Conservation (phyloP, 768 basidiomycete species). For the Lepiota brunneoincarnata region DNA sequence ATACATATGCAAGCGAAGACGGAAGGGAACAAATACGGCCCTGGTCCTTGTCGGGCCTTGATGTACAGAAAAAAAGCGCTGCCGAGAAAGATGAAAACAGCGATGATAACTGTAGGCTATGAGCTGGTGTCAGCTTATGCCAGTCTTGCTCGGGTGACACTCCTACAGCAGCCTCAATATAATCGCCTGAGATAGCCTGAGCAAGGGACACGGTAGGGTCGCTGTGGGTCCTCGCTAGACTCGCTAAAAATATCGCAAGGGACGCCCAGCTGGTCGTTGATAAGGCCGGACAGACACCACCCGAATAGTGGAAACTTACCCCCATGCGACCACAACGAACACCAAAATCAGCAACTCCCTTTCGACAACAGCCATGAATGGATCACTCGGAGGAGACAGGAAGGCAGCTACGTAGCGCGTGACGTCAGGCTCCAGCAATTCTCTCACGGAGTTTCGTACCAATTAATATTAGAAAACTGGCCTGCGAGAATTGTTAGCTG, state of each 20-base stretch:
- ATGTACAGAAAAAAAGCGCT: constrained; percentile 55
- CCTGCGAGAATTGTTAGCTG: constrained; percentile 31
- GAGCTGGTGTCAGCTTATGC: not conserved
- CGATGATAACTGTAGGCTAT: constrained; percentile 58
- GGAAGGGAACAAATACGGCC: constrained; percentile 56
- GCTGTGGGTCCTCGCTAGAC: constrained; percentile 47
- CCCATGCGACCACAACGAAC: constrained; percentile 53
- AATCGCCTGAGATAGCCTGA: constrained; percentile 48
- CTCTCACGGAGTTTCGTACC: constrained; percentile 28
- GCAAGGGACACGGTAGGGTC: constrained; percentile 33
- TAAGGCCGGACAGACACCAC: too few species aligned
- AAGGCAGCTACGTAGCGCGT: constrained; percentile 44
- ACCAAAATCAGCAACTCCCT: constrained; percentile 55
- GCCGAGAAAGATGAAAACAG: constrained; percentile 63
- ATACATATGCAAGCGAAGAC: constrained; percentile 61
- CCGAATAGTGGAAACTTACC: constrained; percentile 37
- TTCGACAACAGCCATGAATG: constrained; percentile 67
- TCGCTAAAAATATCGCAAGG: constrained; percentile 61
- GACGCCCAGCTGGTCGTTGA: constrained; percentile 53
- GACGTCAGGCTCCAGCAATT: not conserved
- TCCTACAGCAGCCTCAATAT: constrained; percentile 48
- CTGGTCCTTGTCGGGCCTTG: constrained; percentile 57
- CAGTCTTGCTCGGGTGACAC: not conserved
- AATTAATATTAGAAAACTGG: constrained; percentile 62
- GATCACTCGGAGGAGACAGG: constrained; percentile 64